Evolutionary conservation across 139 green algal species (phyloP).

Genomic region (Astrephomene gubernaculifera): DNA sequence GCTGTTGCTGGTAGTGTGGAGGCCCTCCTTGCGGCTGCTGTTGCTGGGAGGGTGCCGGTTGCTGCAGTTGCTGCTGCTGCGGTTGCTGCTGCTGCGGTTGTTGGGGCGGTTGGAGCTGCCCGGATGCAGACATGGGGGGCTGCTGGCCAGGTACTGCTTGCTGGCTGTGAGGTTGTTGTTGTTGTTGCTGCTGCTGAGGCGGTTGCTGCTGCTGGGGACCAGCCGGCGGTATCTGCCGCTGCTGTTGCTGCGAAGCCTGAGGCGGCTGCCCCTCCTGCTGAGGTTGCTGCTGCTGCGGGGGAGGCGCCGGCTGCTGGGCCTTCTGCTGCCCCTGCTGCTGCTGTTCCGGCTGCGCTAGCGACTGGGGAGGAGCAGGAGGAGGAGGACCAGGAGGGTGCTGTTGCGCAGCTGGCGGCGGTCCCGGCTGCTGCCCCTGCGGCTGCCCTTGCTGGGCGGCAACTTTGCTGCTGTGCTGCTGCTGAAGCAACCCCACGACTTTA

Average conservation of each 20-base stretch:
- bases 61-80: neutral
- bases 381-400: no score
- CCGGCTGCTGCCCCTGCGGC: neutral
- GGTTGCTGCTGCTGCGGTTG: neutral
- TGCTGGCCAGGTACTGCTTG: no score
- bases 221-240: neutral
- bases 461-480: constrained; percentile 10
- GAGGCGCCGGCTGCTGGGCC: neutral
- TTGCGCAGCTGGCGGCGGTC: no score
- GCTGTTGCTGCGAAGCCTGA: neutral
- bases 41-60: neutral
- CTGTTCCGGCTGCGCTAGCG: neutral
- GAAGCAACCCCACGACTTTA: neutral
- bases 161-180: neutral
- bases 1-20: constrained; percentile 11
- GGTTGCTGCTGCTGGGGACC: neutral
- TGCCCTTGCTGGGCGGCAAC: no score
- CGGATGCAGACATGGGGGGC: neutral
- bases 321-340: constrained; percentile 1
- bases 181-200: constrained; percentile 13
- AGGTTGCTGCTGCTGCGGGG: neutral
- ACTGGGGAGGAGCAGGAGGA: no score
- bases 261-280: no score
- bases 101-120: neutral
- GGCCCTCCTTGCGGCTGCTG: neutral